Base-by-base conservation (phyloP, 2,329 filamentous ascomycete species). In the Lecanicillium sp. region DNA sequence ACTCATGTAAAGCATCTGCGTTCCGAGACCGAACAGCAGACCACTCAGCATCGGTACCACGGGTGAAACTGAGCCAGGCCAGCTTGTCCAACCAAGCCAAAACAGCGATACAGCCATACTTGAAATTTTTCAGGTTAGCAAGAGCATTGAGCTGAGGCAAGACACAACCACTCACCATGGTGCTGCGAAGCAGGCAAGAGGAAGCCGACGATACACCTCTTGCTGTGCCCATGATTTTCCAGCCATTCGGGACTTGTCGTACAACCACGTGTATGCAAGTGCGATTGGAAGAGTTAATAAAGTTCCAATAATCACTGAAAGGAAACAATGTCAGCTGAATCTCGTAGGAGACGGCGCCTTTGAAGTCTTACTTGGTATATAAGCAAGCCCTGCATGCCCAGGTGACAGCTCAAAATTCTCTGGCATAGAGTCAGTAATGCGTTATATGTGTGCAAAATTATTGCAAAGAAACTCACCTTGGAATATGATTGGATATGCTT, bases 31-130 rank as follows among this genome's bases (percentile, higher is more conserved):
- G 32, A 69, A 73, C 29, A 68, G 60, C 16, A 75, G 60, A 19
- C 57, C 57, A 3, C 55, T 59, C 12, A 67, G 54, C 40, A 56
- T 64, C 29, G 63, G 61, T 3, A 70, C 48, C 1, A 56, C 49
- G 1, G 55, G 54, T 4, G 52, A 48, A 0, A 55, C 40, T 2
- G 46, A 45, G 11, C 45, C 30, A 4, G 41, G 62, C 40, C 60
- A 68, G 36, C 73, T 70, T 1, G 74, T 75, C 74, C 74, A 78
- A 1, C 72, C 73, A 41, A 78, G 73, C 71, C 71, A 75, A 53
- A 78, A 75, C 4, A 78, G 59, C 13, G 71, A 69, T 30, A 75
- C 53, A 0, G 77, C 75, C 29, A 80, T 61, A n/a, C 58, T 38
- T 62, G 65, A 22, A 67, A 5, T 5, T 17, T 33, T 12, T n/a